Evolutionary conservation across 345 rosid species (phyloP).

Genomic region (Populus pruinosa): DNA sequence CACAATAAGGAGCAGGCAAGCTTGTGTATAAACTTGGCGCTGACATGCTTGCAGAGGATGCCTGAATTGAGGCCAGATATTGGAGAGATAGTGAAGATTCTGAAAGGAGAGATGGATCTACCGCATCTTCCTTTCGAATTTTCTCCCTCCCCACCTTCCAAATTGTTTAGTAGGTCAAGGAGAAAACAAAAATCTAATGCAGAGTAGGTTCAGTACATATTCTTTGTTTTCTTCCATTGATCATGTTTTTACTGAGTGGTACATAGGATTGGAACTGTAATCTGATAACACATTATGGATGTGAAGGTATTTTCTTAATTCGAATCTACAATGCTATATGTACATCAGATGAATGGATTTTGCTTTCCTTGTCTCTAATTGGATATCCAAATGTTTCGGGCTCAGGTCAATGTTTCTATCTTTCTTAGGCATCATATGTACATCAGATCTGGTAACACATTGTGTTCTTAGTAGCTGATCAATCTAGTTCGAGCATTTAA

Average conservation of each 20-base stretch:
- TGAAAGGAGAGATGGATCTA: conserved; percentile 90
- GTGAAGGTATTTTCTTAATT: conserved; percentile 16
- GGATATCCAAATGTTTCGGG: conserved; percentile 1
- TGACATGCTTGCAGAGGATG: conserved; percentile 76
- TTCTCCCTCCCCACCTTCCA: conserved; percentile 88
- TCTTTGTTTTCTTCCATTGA: conserved; percentile 13
- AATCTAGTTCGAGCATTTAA: no score
- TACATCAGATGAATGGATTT: conserved; percentile 18
- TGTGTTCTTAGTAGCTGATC: no score
- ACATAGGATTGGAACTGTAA: conserved; percentile 3
- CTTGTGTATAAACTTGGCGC: conserved; percentile 82
- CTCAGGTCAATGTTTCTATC: background rate
- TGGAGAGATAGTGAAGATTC: conserved; percentile 65
- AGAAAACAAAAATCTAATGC: conserved; percentile 50
- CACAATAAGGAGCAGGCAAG: conserved; percentile 75
- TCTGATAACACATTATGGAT: background rate
- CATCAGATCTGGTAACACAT: no score
- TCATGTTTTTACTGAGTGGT: conserved; percentile 15
- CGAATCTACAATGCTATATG: conserved; percentile 4
- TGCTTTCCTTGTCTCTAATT: conserved; percentile 4
- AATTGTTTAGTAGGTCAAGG: conserved; percentile 50
- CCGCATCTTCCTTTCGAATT: conserved; percentile 66
- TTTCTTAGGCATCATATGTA: background rate
- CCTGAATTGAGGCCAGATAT: conserved; percentile 89
- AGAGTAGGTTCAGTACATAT: conserved; percentile 33